These are phyloP conservation scores for Diaporthe ampelina DNA, from an alignment of 2,329 filamentous ascomycete genomes.

Conservation along the genomic window DNA sequence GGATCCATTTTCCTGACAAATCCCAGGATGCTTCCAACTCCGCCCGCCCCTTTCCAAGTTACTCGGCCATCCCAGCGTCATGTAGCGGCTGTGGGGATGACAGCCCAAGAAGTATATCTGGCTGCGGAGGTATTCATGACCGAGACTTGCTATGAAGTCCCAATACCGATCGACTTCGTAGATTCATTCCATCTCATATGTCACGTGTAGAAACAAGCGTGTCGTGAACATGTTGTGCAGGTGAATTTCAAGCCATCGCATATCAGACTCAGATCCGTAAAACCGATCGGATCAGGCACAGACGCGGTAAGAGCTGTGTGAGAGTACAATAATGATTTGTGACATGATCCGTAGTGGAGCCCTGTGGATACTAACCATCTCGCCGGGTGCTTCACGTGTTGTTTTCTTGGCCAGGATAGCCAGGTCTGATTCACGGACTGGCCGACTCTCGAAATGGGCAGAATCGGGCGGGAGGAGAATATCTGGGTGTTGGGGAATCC, in stretches of 20 bases:
- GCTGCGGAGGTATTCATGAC: neutral
- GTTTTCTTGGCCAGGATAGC: neutral
- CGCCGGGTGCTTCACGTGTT: neutral
- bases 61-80: conserved; percentile 2
- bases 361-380: neutral
- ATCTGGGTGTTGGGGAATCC: neutral
- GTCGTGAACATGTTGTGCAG: neutral
- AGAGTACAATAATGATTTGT: neutral
- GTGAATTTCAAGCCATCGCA: neutral
- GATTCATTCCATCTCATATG: neutral
- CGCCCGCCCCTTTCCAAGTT: conserved; percentile 11
- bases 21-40: neutral
- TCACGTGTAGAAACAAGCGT: no score
- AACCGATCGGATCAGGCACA: neutral
- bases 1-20: conserved; percentile 20
- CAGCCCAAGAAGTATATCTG: neutral
- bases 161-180: neutral
- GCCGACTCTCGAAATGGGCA: neutral
- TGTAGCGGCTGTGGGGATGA: neutral
- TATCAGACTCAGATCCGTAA: neutral
- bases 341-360: neutral
- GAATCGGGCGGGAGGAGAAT: neutral
- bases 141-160: no score
- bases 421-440: neutral
- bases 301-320: neutral